Evolutionary conservation across 345 rosid genomes (phyloP).

Genomic region (Gossypium raimondii): DNA sequence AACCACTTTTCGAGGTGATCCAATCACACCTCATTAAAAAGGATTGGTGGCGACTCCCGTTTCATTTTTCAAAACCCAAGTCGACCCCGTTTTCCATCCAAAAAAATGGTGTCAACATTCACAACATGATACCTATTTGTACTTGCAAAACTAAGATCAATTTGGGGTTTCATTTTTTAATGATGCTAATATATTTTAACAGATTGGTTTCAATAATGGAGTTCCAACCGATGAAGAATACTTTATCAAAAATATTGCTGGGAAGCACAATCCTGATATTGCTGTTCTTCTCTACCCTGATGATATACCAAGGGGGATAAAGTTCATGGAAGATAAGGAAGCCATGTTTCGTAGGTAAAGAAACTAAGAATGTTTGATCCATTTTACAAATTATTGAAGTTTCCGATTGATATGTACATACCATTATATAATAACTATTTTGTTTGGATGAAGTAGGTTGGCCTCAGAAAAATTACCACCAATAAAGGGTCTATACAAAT

Average conservation of each 20-base stretch:
- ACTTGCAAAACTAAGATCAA: not conserved
- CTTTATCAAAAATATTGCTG: slow-evolving; percentile 62
- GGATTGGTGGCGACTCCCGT: too few species aligned
- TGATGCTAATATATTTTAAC: slow-evolving; percentile 10
- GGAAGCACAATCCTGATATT: slow-evolving; percentile 79
- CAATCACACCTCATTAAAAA: too few species aligned
- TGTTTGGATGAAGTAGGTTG: slow-evolving; percentile 40
- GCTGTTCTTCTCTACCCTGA: slow-evolving; percentile 61
- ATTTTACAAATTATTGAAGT: not conserved
- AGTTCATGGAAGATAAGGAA: slow-evolving; percentile 76
- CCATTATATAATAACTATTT: not conserved
- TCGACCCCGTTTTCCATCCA: too few species aligned
- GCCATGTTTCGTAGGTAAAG: slow-evolving; percentile 65
- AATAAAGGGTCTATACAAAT: slow-evolving; percentile 54
- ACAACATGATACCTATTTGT: not conserved
- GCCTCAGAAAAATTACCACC: slow-evolving; percentile 58
- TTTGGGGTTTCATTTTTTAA: not conserved
- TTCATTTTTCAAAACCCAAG: too few species aligned
- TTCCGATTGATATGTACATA: not conserved
- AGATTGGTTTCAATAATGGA: slow-evolving; percentile 89
- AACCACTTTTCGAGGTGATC: too few species aligned
- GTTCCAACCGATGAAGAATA: slow-evolving; percentile 76
- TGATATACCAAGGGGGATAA: slow-evolving; percentile 57
- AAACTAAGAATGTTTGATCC: not conserved
- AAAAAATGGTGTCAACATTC: too few species aligned